These are phyloP conservation scores for Sporothrix brasiliensis DNA, from an alignment of 2,329 filamentous ascomycete genomes.

Conservation along the genomic window DNA sequence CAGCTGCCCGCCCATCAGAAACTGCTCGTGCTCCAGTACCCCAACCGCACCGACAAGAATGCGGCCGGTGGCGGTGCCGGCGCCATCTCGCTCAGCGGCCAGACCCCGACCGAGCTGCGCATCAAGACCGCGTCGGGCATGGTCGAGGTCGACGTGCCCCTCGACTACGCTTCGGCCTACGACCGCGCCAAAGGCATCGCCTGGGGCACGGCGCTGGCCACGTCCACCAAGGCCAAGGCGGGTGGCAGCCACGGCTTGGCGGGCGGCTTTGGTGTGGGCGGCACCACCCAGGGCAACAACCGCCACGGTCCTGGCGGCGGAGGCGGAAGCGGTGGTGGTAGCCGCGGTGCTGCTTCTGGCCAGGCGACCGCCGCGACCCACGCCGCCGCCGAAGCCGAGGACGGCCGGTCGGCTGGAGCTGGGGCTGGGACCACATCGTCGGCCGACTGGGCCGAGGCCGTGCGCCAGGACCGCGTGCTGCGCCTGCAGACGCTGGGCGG, in stretches of 20 bases:
- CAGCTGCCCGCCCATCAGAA: constrained; percentile 63
- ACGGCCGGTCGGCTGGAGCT: neutral
- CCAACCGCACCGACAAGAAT: constrained; percentile 70
- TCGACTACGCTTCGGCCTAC: constrained; percentile 73
- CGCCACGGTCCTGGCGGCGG: constrained; percentile 35
- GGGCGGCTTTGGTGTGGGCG: constrained; percentile 70
- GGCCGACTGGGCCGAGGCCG: constrained; percentile 67
- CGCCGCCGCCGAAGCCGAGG: constrained; percentile 28
- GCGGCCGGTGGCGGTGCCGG: constrained; percentile 37
- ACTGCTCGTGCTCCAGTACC: constrained; percentile 85
- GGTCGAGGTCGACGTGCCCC: constrained; percentile 87
- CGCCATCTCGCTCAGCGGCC: constrained; percentile 52
- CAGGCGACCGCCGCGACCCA: constrained; percentile 30
- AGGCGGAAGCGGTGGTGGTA: constrained; percentile 29
- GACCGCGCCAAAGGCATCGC: constrained; percentile 79
- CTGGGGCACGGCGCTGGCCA: constrained; percentile 77
- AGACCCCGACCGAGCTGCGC: constrained; percentile 72
- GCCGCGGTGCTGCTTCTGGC: constrained; percentile 23
- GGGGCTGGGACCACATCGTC: constrained; percentile 37
- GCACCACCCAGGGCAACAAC: constrained; percentile 41
- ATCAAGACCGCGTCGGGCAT: constrained; percentile 81
- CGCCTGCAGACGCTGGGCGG: constrained; percentile 84
- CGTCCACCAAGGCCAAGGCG: constrained; percentile 60
- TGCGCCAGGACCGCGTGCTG: constrained; percentile 71
- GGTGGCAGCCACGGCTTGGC: constrained; percentile 70